phyloP scores from a whole-genome alignment of 352 stramenopile species.

The Globisporangium perplexum region DNA sequence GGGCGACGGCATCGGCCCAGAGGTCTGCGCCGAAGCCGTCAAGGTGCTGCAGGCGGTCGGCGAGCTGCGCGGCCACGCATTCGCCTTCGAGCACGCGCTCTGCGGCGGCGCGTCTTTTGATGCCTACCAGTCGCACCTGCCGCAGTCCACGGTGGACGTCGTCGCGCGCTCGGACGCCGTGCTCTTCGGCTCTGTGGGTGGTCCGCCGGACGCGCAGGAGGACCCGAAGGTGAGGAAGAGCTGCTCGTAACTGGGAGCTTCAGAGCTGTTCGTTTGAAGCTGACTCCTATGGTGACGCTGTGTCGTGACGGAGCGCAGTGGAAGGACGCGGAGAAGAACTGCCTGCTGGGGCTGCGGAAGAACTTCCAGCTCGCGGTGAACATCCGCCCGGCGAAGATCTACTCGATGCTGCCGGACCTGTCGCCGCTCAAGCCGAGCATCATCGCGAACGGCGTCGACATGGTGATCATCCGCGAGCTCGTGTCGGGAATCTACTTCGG shows the following conservation, averaged over 20 bases:
- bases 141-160: conserved; percentile 91
- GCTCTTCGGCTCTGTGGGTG: conserved; percentile 96
- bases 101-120: conserved; percentile 97
- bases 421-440: conserved; percentile 97
- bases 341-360: conserved; percentile 96
- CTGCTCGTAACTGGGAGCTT: not conserved
- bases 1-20: conserved; percentile 98
- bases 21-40: conserved; percentile 95
- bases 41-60: conserved; percentile 84
- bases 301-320: conserved; percentile 23
- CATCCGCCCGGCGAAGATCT: conserved; percentile 97
- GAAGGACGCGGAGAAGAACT: conserved; percentile 93
- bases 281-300: not conserved
- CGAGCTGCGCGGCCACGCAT: conserved; percentile 83
- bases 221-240: conserved; percentile 51
- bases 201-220: conserved; percentile 89
- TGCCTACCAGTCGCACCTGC: conserved; percentile 88
- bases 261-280: not conserved
- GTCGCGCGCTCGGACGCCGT: conserved; percentile 89
- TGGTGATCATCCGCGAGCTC: conserved; percentile 98
- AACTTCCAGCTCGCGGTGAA: conserved; percentile 98
- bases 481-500: conserved; percentile 99
- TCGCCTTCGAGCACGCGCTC: conserved; percentile 92
- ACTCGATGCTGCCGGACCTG: conserved; percentile 95
- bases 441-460: conserved; percentile 94